phyloP scores from a whole-genome alignment of 2,329 filamentous ascomycete genomes.

The Fusarium sp. region DNA sequence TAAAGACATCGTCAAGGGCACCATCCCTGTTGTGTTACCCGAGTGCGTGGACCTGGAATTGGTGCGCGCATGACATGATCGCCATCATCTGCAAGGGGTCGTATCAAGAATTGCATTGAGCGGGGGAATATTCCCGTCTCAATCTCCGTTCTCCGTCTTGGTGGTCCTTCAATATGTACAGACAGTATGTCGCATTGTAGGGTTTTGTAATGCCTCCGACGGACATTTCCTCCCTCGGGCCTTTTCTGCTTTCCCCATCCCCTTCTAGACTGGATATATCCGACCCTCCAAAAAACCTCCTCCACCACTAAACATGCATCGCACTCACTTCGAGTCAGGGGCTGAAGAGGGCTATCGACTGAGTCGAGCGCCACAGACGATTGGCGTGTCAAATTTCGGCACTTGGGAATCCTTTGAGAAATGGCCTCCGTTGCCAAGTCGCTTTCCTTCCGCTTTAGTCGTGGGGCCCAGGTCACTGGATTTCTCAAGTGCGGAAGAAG shows the following conservation, averaged over 20 bases:
- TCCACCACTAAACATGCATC: background rate
- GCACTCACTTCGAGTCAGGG: background rate
- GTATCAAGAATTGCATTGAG: background rate
- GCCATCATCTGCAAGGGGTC: background rate
- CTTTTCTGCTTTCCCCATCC: background rate
- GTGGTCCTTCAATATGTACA: background rate
- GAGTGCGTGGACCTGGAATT: background rate
- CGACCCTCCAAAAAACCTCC: background rate
- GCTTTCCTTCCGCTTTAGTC: background rate
- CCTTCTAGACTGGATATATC: background rate
- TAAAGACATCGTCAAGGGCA: background rate
- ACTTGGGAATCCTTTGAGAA: conserved; percentile 5
- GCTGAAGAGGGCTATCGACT: background rate
- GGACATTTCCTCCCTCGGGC: background rate
- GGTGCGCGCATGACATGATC: conserved; percentile 2
- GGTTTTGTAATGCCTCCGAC: background rate
- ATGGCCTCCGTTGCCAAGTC: background rate
- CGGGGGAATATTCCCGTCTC: background rate
- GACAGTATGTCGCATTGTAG: background rate
- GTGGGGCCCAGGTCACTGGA: background rate
- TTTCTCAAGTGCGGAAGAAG: background rate
- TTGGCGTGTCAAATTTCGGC: conserved; percentile 1
- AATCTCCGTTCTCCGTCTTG: background rate
- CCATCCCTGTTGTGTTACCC: background rate
- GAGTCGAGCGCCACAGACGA: background rate